Evolutionary conservation across 2,329 filamentous ascomycete species (phyloP), one percentile per base, ranked within the genome.

Genomic region (Aspergillus pseudoglaucus): DNA sequence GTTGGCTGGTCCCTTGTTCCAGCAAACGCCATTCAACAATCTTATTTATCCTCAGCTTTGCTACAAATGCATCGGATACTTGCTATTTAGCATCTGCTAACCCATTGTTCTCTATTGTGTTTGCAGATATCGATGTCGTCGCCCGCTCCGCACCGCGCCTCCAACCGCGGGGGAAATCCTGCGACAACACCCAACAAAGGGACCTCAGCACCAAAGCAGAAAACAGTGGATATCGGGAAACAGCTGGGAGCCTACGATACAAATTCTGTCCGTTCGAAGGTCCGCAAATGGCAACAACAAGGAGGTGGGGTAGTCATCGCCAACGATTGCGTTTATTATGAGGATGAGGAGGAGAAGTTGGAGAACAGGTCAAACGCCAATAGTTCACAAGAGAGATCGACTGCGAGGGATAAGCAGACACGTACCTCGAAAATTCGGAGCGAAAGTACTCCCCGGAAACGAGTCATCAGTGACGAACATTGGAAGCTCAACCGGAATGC

Each of bases 401-500:
- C 14, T 35, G 37, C 37, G 15, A 39, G 17, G 9, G 37, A 20
- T 4, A 39, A 20, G 6, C 15, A 15, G 10, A 18, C 37, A 18
- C 37, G 17, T 18, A 39, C 15, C 37, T 39, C 37, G 18, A 68
- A 65, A 49, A 65, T 68, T 43, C 60, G 58, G 62, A 73, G 69
- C 58, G 76, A 69, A 63, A 82, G 75, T 44, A 81, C 88, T 41
- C 91, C 91, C 14, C 90, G 88, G 71, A 96, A 95, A 76, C 82
- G 90, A 53, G 88, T 97, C 46, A 82, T 96, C 52, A 96, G 90
- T 65, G 91, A 97, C 70, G 86, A 87, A 47, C 88, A 95, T 70
- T 97, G 91, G 65, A 79, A 77, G 52, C 77, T 75, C 50, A 78
- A 75, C 51, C 76, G 74, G 49, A 76, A 66, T 48, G 68, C 76